Evolutionary conservation across 2,329 filamentous ascomycete species (phyloP), one percentile per base, ranked within the genome.

Genomic region (Triangularia verruculosa): DNA sequence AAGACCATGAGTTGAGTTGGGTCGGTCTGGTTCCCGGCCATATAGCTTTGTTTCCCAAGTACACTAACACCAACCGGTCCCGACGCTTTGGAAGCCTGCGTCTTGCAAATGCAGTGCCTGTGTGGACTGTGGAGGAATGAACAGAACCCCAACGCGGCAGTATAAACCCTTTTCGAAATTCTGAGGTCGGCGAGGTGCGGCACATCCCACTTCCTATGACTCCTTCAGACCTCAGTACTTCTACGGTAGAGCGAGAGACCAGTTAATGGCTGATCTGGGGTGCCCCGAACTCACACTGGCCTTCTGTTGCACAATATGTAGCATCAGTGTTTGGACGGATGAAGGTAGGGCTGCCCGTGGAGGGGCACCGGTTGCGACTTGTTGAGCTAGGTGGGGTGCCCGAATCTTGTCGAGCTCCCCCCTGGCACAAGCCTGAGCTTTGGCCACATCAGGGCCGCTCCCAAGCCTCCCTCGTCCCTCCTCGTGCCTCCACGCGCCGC

Each of bases 321-420:
- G 25, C 51, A 54, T 27, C 51, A 54, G 25, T 54, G 22, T 54
- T 54, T 54, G 25, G 51, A 12, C 22, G 22, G 25, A 17, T 13
- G 51, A 52, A 52, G 32, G 32, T 57, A 63, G 55, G 53, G 34
- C 28, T 43, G 53, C 53, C 57, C 51, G 27, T 28, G 24, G 63
- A 64, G 62, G 63, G 61, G 66, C 61, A 64, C 34, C n/a, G n/a
- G 24, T 43, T 63, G 57, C 60, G 57, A 13, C 39, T 59, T 59
- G 57, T 59, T 59, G 57, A 59, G 57, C 15, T 59, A 24, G 25
- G 51, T 54, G 51, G 51, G 51, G 51, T 54, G 17, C 27, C 13
- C 20, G 51, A 15, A 15, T 54, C 51, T 54, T 54, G 51, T 54
- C 39, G 39, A 47, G 39, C 39, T 43, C 39, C 39, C 39, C 39